phyloP scores from a whole-genome alignment of 1,284 basidiomycete species.

The Trichosporon coremiiforme region DNA sequence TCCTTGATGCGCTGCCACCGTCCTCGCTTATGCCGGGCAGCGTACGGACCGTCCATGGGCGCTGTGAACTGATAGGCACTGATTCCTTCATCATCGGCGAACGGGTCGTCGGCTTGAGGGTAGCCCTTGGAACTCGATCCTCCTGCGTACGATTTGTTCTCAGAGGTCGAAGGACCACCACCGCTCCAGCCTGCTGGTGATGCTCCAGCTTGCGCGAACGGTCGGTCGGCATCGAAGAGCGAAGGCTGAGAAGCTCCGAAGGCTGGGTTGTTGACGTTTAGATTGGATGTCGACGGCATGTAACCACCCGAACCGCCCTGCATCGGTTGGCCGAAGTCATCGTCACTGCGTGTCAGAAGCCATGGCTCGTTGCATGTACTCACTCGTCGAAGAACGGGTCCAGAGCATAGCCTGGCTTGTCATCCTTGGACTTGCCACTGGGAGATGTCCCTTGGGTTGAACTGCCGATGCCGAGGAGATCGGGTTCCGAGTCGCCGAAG shows the following conservation, averaged over 20 bases:
- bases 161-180: constrained; percentile 10
- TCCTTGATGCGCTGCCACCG: constrained; percentile 48
- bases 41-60: constrained; percentile 40
- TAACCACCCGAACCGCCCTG: constrained; percentile 38
- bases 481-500: constrained; percentile 40
- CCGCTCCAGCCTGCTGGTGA: constrained; percentile 26
- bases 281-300: constrained; percentile 40
- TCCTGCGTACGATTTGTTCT: constrained; percentile 13
- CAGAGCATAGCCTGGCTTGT: constrained; percentile 44
- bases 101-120: constrained; percentile 34
- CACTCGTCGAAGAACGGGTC: constrained; percentile 58
- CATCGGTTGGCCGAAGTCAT: constrained; percentile 45
- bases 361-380: constrained; percentile 13
- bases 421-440: background rate
- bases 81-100: constrained; percentile 50
- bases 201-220: constrained; percentile 40
- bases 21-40: constrained; percentile 33
- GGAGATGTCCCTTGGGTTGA: background rate
- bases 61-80: constrained; percentile 50
- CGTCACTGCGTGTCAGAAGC: constrained; percentile 43
- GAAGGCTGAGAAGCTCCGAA: constrained; percentile 41
- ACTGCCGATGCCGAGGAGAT: constrained; percentile 24
- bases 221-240: constrained; percentile 38
- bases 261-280: constrained; percentile 28
- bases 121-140: constrained; percentile 4